Conservation (phyloP, 805 yeast genomes). For the Wickerhamomyces tratensis region DNA sequence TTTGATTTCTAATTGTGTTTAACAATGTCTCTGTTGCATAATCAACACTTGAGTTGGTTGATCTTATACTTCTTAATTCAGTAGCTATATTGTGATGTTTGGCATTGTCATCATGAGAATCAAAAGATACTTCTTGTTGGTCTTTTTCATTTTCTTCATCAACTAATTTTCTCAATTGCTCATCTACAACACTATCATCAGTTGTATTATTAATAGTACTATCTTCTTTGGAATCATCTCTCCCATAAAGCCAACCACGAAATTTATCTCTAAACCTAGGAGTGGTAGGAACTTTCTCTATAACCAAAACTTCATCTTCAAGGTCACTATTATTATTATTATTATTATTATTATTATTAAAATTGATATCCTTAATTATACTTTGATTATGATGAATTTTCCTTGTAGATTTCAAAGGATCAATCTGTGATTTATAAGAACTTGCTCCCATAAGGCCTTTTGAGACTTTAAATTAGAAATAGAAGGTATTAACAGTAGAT, state of each 20-base stretch:
- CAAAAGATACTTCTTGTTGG: not conserved
- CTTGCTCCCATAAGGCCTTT: too few relatives aligned
- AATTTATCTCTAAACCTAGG: conserved; percentile 3
- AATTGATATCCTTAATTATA: too few relatives aligned
- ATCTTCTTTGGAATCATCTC: too few relatives aligned
- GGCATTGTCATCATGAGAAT: too few relatives aligned
- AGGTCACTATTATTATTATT: not conserved
- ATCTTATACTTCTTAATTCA: not conserved
- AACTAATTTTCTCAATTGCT: not conserved
- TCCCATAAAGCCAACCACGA: too few relatives aligned
- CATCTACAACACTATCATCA: not conserved
- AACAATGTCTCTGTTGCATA: conserved; percentile 1
- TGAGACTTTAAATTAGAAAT: too few relatives aligned
- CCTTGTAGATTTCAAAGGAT: too few relatives aligned
- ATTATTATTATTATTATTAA: not conserved
- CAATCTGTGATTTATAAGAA: too few relatives aligned
- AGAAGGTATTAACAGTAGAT: too few relatives aligned
- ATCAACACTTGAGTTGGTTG: not conserved
- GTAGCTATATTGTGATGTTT: not conserved
- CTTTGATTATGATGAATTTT: too few relatives aligned
- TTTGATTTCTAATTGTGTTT: conserved; percentile 1
- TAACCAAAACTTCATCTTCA: not conserved
- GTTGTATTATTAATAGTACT: not conserved
- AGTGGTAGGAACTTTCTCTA: not conserved
- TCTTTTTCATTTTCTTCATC: not conserved